Evolutionary conservation across 805 yeast genomes (phyloP).

Genomic region (Myxozyma neotropica): DNA sequence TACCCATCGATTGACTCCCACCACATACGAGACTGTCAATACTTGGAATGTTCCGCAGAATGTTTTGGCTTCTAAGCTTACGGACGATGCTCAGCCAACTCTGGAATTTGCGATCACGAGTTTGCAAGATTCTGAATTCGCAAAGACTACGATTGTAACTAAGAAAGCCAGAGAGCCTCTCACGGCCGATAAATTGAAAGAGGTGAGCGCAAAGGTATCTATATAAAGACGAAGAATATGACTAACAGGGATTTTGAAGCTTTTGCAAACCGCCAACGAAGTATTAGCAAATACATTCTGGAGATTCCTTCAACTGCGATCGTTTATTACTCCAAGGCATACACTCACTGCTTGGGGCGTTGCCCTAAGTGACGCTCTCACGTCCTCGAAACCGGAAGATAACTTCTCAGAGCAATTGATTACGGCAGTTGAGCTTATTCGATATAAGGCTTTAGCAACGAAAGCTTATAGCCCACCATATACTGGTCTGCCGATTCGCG

Average conservation of each 20-base stretch:
- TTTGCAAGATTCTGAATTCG: conserved; percentile 43
- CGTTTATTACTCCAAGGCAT: conserved; percentile 27
- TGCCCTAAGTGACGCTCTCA: conserved; percentile 56
- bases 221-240: conserved; percentile 21
- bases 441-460: conserved; percentile 35
- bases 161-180: conserved; percentile 11
- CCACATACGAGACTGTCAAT: conserved; percentile 50
- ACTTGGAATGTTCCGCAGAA: conserved; percentile 40
- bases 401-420: conserved; percentile 38
- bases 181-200: conserved; percentile 4
- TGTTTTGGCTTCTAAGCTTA: conserved; percentile 35
- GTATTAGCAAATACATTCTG: conserved; percentile 17
- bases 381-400: conserved; percentile 43
- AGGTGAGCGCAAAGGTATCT: neutral
- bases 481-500: conserved; percentile 42
- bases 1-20: conserved; percentile 57
- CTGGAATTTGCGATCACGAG: conserved; percentile 42
- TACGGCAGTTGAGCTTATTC: conserved; percentile 37
- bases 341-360: conserved; percentile 43
- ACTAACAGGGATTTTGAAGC: conserved; percentile 34
- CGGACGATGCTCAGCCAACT: conserved; percentile 36
- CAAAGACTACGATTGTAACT: conserved; percentile 36
- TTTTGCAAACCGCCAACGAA: conserved; percentile 16
- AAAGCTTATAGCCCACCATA: conserved; percentile 45
- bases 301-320: conserved; percentile 30